Conservation (phyloP, 768 basidiomycete genomes). For the Mycena indigotica region DNA sequence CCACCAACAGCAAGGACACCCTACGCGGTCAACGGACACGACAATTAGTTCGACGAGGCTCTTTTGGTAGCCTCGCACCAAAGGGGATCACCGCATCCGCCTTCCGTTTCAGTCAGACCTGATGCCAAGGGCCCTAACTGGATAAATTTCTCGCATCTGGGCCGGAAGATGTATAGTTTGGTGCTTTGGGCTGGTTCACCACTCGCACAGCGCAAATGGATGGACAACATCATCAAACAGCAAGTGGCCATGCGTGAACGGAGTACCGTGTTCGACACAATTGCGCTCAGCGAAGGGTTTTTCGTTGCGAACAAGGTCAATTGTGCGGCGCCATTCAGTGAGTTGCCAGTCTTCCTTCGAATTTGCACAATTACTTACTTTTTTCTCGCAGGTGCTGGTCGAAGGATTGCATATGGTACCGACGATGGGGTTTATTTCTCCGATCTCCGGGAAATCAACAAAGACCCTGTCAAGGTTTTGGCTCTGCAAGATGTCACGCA, state of each 20-base stretch:
- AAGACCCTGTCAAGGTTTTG: constrained; percentile 88
- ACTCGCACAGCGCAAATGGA: constrained; percentile 88
- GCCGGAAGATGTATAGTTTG: constrained; percentile 88
- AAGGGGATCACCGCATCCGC: constrained; percentile 23
- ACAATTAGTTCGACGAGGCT: constrained; percentile 33
- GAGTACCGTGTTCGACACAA: constrained; percentile 84
- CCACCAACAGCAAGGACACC: constrained; percentile 36
- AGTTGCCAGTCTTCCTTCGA: constrained; percentile 41
- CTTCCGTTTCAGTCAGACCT: constrained; percentile 55
- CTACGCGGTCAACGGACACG: constrained; percentile 38
- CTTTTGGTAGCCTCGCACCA: constrained; percentile 18
- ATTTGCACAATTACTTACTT: constrained; percentile 2
- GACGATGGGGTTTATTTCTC: constrained; percentile 96
- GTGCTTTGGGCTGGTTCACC: constrained; percentile 90
- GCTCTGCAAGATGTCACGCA: constrained; percentile 88
- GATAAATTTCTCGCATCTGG: constrained; percentile 92
- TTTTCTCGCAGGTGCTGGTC: constrained; percentile 63
- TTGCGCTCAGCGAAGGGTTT: constrained; percentile 83
- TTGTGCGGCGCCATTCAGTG: constrained; percentile 87
- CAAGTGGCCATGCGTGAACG: constrained; percentile 83
- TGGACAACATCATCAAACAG: constrained; percentile 88
- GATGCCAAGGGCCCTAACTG: constrained; percentile 83
- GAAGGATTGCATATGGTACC: constrained; percentile 92
- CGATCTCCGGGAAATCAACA: constrained; percentile 73
- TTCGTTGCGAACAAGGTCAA: constrained; percentile 89